Percentiles rank a stretch among this genome's conserved stretches.
Conservation (phyloP, 2,329 filamentous ascomycete genomes). For the Aspergillus ruber region DNA sequence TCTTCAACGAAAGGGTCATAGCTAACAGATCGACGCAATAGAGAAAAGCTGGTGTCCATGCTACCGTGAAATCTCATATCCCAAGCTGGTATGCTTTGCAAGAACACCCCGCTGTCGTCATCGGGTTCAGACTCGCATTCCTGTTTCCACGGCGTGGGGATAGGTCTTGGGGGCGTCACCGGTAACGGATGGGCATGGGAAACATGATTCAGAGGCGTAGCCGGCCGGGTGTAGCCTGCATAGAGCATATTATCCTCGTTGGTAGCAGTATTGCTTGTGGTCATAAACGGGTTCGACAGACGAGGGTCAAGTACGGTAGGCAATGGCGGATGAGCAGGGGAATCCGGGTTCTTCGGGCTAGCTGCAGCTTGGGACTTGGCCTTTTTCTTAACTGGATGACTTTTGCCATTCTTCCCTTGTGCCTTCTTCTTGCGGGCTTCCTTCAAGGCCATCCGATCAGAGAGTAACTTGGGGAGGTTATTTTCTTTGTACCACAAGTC, state of each 20-base stretch:
- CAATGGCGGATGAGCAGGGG: conserved; percentile 1
- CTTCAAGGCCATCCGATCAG: conserved; percentile 71
- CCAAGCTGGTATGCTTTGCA: conserved; percentile 11
- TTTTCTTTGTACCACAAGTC: conserved; percentile 71
- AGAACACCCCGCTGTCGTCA: conserved; percentile 7
- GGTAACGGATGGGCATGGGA: neutral
- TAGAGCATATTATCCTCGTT: conserved; percentile 2
- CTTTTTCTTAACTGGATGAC: neutral
- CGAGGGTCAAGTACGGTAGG: conserved; percentile 25
- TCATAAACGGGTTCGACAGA: conserved; percentile 12
- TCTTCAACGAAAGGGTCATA: conserved; percentile 16
- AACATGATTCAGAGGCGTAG: neutral
- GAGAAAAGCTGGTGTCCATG: conserved; percentile 1
- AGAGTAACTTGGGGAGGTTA: conserved; percentile 65
- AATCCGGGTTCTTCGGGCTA: neutral
- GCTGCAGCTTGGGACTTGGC: neutral
- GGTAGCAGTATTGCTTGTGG: conserved; percentile 1
- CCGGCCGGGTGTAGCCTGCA: conserved; percentile 5
- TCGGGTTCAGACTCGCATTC: conserved; percentile 9
- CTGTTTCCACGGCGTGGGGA: conserved; percentile 11
- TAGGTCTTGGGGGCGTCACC: neutral
- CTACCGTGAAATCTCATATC: conserved; percentile 1
- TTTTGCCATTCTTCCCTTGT: conserved; percentile 6
- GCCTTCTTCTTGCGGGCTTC: conserved; percentile 55
- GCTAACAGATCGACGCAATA: conserved; percentile 4